A percentile compares a stretch with the other conserved stretches of the same genome.
Conservation (phyloP, 768 basidiomycete species). For the Cyathus striatus region DNA sequence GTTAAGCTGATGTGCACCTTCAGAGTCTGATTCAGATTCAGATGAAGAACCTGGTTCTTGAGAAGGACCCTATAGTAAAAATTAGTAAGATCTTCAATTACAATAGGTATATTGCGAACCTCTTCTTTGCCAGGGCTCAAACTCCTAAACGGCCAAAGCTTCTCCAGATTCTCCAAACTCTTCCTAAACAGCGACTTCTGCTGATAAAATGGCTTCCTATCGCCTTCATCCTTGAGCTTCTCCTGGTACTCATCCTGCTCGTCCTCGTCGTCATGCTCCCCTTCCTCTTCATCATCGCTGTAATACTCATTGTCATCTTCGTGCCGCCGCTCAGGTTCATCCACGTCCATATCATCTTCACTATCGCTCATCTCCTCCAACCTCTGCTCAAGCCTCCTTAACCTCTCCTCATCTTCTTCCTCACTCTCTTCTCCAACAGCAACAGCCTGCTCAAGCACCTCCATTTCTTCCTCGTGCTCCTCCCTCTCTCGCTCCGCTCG, state of each 20-base stretch:
- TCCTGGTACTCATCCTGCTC: too few relatives aligned
- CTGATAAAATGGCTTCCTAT: slow-evolving; percentile 11
- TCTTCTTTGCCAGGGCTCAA: slow-evolving; percentile 11
- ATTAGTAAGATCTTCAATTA: background rate
- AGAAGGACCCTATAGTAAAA: background rate
- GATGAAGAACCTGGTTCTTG: background rate
- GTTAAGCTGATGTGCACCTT: slow-evolving; percentile 7
- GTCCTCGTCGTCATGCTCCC: too few relatives aligned
- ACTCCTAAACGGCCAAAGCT: slow-evolving; percentile 35
- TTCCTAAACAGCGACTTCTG: slow-evolving; percentile 37
- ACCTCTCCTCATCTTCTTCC: slow-evolving; percentile 17
- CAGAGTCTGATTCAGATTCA: slow-evolving; percentile 7
- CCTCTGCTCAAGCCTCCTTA: slow-evolving; percentile 11
- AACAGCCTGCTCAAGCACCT: slow-evolving; percentile 43
- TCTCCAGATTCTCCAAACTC: slow-evolving; percentile 32
- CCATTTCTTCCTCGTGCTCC: slow-evolving; percentile 43
- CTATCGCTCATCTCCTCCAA: slow-evolving; percentile 17
- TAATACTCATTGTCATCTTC: too few relatives aligned
- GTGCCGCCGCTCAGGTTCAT: too few relatives aligned
- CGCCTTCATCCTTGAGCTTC: background rate
- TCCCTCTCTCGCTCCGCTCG: slow-evolving; percentile 45
- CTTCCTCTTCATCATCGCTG: too few relatives aligned
- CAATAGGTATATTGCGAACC: slow-evolving; percentile 1
- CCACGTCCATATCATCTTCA: slow-evolving; percentile 22
- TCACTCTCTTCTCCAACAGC: slow-evolving; percentile 18